These are phyloP conservation scores for Cyclostephanos invisitatus DNA, from an alignment of 108 stramenopile genomes.

Conservation along the genomic window DNA sequence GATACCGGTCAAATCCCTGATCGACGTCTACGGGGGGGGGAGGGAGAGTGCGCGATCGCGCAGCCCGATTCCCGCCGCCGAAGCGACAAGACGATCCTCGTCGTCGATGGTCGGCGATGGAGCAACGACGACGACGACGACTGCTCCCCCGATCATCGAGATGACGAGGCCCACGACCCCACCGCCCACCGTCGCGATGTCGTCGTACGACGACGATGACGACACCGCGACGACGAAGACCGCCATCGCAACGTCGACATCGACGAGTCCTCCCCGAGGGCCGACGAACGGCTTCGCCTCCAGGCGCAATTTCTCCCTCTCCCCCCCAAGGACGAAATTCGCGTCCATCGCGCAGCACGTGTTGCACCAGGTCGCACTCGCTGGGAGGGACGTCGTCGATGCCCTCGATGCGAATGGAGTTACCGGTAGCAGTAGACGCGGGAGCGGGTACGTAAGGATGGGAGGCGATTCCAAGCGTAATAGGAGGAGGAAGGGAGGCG, in stretches of 20 bases:
- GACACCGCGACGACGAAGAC: background rate
- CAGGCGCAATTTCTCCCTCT: background rate
- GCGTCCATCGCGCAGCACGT: constrained; percentile 24
- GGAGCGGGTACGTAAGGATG: background rate
- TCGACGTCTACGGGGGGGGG: background rate
- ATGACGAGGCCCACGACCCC: background rate
- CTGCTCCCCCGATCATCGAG: too few relatives aligned
- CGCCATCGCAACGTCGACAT: background rate
- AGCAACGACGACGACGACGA: background rate
- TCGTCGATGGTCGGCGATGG: background rate
- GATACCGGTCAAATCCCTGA: background rate
- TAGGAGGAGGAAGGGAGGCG: too few relatives aligned
- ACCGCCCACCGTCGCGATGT: too few relatives aligned
- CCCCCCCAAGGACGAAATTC: constrained; percentile 13
- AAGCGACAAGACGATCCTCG: too few relatives aligned
- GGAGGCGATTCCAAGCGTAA: background rate
- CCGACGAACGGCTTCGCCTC: background rate
- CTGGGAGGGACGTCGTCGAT: constrained; percentile 29
- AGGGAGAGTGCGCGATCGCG: background rate
- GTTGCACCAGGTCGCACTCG: constrained; percentile 32
- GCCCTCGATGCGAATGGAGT: background rate
- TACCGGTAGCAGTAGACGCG: background rate
- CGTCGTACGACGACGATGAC: constrained; percentile 2
- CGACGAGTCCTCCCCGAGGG: background rate
- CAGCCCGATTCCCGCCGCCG: background rate